These are phyloP conservation scores for Chlorella sp. DNA, from an alignment of 139 green algal genomes.

Conservation along the genomic window DNA sequence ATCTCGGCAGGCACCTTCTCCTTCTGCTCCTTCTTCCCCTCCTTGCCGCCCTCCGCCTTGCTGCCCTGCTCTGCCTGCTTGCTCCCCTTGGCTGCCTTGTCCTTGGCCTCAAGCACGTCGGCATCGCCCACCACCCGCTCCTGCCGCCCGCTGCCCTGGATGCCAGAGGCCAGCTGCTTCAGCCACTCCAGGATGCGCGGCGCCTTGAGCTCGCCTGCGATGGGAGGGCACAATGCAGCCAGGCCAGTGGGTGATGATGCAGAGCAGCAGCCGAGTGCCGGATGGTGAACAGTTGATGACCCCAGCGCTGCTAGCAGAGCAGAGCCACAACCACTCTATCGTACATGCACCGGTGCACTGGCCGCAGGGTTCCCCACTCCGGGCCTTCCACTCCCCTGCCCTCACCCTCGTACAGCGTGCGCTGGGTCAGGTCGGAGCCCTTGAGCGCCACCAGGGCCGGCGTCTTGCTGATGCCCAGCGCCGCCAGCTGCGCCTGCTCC, in stretches of 20 bases:
- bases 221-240: no score
- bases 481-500: not conserved
- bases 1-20: constrained; percentile 22
- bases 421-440: not conserved
- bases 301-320: no score
- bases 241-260: no score
- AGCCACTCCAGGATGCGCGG: constrained; percentile 16
- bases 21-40: not conserved
- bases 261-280: no score
- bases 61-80: constrained; percentile 2
- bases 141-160: not conserved
- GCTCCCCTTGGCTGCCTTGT: not conserved
- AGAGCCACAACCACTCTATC: no score
- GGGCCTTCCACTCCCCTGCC: not conserved
- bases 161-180: not conserved
- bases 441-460: constrained; percentile 31
- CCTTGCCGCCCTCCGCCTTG: not conserved
- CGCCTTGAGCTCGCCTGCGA: constrained; percentile 23
- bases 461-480: constrained; percentile 29
- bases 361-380: not conserved
- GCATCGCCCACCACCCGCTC: not conserved
- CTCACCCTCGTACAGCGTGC: constrained; percentile 33
- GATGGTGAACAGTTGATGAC: no score
- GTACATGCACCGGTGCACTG: no score
- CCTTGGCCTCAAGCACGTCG: no score